phyloP scores from a whole-genome alignment of 106 monocot genomes.

The Allium sativum region DNA sequence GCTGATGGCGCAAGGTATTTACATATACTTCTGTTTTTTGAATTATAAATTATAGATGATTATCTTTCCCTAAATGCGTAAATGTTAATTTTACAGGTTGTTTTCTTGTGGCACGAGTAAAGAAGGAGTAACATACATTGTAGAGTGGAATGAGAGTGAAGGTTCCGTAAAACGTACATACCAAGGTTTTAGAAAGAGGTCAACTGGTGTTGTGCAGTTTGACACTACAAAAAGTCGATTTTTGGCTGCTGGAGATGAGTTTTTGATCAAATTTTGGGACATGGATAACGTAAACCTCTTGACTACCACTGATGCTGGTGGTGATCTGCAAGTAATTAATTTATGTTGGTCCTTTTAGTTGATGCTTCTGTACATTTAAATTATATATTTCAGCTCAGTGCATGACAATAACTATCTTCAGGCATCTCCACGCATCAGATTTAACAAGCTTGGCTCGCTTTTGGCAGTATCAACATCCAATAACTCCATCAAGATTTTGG shows the following conservation, averaged over 20 bases:
- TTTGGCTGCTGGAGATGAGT: constrained; percentile 60
- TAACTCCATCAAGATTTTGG: constrained; percentile 18
- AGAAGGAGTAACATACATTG: constrained; percentile 43
- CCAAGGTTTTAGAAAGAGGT: constrained; percentile 30
- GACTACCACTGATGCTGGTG: constrained; percentile 35
- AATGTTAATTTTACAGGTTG: constrained; percentile 20
- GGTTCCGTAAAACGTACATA: constrained; percentile 39
- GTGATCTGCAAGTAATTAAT: constrained; percentile 30
- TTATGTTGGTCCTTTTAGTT: neutral
- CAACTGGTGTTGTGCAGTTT: constrained; percentile 40
- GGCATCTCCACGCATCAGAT: constrained; percentile 19
- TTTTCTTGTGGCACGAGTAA: constrained; percentile 58
- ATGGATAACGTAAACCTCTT: constrained; percentile 44
- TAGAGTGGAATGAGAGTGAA: constrained; percentile 55
- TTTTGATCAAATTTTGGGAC: constrained; percentile 54
- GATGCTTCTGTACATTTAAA: neutral
- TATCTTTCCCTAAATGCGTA: neutral
- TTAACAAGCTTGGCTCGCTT: constrained; percentile 21
- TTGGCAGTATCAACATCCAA: constrained; percentile 17
- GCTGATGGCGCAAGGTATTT: constrained; percentile 59
- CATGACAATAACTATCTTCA: neutral
- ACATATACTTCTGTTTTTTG: constrained; percentile 1
- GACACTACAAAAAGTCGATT: constrained; percentile 47
- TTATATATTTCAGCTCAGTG: neutral
- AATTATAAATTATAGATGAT: neutral